Evolutionary conservation across 495 filamentous ascomycete genomes (phyloP).

Genomic region (Aspergillus nidulans): DNA sequence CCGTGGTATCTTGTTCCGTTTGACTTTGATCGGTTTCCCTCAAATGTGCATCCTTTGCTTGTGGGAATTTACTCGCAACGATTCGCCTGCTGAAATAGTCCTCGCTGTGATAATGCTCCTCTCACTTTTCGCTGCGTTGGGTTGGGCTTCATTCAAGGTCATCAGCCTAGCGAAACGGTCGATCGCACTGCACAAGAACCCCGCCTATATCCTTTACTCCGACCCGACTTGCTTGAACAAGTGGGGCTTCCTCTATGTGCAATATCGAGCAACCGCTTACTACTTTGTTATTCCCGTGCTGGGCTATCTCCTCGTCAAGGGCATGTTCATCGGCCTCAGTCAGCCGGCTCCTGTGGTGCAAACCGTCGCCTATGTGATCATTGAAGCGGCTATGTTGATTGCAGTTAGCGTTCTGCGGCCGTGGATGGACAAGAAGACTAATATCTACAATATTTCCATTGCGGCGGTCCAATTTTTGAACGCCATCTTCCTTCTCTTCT

Average conservation of each 20-base stretch:
- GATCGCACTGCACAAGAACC: constrained; percentile 88
- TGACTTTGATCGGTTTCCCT: constrained; percentile 88
- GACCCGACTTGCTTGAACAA: constrained; percentile 91
- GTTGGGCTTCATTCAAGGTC: constrained; percentile 86
- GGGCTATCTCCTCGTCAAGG: constrained; percentile 76
- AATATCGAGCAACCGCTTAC: constrained; percentile 94
- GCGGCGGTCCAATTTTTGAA: constrained; percentile 87
- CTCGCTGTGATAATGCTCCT: constrained; percentile 87
- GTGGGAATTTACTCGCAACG: constrained; percentile 85
- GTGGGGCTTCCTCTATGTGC: constrained; percentile 98
- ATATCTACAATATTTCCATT: constrained; percentile 94
- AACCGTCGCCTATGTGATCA: constrained; percentile 77
- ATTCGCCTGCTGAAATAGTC: constrained; percentile 84
- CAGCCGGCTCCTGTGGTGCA: constrained; percentile 73
- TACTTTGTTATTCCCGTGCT: constrained; percentile 90
- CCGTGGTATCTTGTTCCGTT: constrained; percentile 87
- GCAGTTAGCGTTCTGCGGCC: constrained; percentile 75
- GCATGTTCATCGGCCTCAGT: constrained; percentile 83
- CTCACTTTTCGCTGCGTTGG: constrained; percentile 72
- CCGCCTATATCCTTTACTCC: constrained; percentile 95
- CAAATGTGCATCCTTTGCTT: constrained; percentile 88
- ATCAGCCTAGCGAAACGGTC: constrained; percentile 84
- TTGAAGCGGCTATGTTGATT: constrained; percentile 80
- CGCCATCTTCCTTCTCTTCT: constrained; percentile 77
- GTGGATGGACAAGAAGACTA: constrained; percentile 99